phyloP scores from a whole-genome alignment of 169 alveolate genomes.

The Amoebophrya sp. region DNA sequence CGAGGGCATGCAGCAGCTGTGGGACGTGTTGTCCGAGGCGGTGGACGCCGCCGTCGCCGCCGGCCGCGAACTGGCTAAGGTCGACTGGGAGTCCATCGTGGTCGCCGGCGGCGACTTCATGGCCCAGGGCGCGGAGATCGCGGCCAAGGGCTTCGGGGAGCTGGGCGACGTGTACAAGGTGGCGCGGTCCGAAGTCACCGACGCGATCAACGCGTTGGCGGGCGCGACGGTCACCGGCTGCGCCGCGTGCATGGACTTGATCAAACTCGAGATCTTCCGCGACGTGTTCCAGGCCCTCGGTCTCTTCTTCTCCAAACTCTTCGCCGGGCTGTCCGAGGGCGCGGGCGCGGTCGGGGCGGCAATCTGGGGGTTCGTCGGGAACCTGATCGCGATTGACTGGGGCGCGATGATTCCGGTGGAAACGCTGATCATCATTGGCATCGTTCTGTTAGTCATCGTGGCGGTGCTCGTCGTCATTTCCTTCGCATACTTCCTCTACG shows the following conservation, averaged over 20 bases:
- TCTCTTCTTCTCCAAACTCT: neutral
- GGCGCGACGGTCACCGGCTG: neutral
- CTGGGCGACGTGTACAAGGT: neutral
- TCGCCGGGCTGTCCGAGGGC: neutral
- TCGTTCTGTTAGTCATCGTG: neutral
- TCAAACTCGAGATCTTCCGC: neutral
- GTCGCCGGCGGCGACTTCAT: neutral
- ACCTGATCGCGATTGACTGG: neutral
- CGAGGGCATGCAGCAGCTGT: neutral
- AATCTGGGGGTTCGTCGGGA: neutral
- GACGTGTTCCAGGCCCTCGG: conserved; percentile 21
- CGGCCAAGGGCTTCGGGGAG: neutral
- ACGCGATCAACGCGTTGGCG: neutral
- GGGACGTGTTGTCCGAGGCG: neutral
- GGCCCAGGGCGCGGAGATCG: neutral
- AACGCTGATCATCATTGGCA: neutral
- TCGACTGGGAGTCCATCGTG: neutral
- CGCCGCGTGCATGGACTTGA: neutral
- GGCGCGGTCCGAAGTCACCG: neutral
- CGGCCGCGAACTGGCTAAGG: conserved; percentile 14
- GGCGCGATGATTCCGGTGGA: neutral
- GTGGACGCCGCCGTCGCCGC: neutral
- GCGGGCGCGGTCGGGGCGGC: neutral
- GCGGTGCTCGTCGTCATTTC: neutral
- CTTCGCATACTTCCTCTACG: neutral